These are phyloP conservation scores for Zoysia pacifica DNA, from an alignment of 176 grass and related monocot species.

Conservation along the genomic window DNA sequence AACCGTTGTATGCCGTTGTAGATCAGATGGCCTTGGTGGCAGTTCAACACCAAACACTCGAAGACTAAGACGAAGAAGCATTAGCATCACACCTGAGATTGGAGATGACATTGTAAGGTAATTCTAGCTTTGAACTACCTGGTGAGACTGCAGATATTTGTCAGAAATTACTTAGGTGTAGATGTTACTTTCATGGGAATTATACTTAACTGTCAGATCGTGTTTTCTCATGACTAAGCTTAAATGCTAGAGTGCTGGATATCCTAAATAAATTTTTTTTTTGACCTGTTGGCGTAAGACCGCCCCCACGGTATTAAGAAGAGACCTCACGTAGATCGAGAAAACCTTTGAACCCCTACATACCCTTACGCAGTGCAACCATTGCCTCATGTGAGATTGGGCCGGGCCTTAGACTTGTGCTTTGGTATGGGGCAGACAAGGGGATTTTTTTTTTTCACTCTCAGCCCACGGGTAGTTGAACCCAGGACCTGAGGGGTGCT, in stretches of 20 bases:
- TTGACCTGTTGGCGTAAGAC: too few species aligned
- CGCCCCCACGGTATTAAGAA: too few species aligned
- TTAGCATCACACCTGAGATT: slow-evolving; percentile 99
- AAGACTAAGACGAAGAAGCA: slow-evolving; percentile 92
- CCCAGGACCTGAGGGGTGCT: too few species aligned
- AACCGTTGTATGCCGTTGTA: slow-evolving; percentile 46
- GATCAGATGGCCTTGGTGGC: slow-evolving; percentile 77
- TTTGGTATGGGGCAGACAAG: too few species aligned
- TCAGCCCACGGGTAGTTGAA: too few species aligned
- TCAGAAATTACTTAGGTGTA: slow-evolving; percentile 17
- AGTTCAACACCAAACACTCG: slow-evolving; percentile 64
- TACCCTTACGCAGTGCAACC: too few species aligned
- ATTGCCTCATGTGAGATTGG: too few species aligned
- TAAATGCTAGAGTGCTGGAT: slow-evolving; percentile 7
- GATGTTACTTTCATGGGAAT: slow-evolving; percentile 33
- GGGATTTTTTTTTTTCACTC: too few species aligned
- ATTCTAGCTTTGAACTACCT: slow-evolving; percentile 38
- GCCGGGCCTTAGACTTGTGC: too few species aligned
- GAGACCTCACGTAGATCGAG: too few species aligned
- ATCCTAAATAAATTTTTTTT: too few species aligned
- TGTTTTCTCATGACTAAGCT: slow-evolving; percentile 15
- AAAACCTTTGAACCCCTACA: too few species aligned
- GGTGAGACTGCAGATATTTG: slow-evolving; percentile 13
- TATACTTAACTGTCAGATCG: neutral
- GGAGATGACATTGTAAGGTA: slow-evolving; percentile 98